Evolutionary conservation across 2,329 filamentous ascomycete species (phyloP).

Genomic region (Neonectria hederae): DNA sequence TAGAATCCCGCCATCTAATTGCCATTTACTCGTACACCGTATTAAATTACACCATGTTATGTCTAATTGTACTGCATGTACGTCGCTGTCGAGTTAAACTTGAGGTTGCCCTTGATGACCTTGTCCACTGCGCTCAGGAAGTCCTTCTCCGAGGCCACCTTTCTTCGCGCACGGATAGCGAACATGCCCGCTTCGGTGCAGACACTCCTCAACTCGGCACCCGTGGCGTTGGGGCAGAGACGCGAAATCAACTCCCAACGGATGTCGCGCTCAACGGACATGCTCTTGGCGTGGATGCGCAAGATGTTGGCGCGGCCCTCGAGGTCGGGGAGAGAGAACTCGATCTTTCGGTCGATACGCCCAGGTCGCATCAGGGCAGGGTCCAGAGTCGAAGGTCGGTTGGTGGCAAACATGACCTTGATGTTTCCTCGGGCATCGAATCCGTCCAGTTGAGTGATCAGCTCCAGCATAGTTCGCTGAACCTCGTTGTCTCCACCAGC

Average conservation of each 20-base stretch:
- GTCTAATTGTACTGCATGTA: slow-evolving; percentile 99
- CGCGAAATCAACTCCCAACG: slow-evolving; percentile 98
- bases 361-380: slow-evolving; percentile 97
- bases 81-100: slow-evolving; percentile 98
- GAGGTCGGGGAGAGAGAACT: slow-evolving; percentile 96
- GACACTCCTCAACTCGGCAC: slow-evolving; percentile 94
- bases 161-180: slow-evolving; percentile 90
- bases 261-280: slow-evolving; percentile 99
- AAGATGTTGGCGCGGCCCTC: slow-evolving; percentile 98
- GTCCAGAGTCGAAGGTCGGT: slow-evolving; percentile 93
- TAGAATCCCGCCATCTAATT: slow-evolving; percentile 39
- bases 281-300: slow-evolving; percentile 98
- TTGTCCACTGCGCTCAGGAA: slow-evolving; percentile 98
- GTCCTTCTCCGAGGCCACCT: slow-evolving; percentile 99
- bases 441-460: slow-evolving; percentile 96
- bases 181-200: slow-evolving; percentile 99
- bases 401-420: slow-evolving; percentile 99
- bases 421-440: slow-evolving; percentile 98
- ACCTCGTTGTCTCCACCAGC: slow-evolving; percentile 98
- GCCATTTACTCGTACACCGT: slow-evolving; percentile 48
- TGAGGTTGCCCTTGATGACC: slow-evolving; percentile 98
- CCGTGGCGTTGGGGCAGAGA: slow-evolving; percentile 95
- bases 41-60: slow-evolving; percentile 41
- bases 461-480: slow-evolving; percentile 96
- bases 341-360: slow-evolving; percentile 98